Evolutionary conservation across 768 basidiomycete genomes (phyloP).

Genomic region (Amanita rubescens): DNA sequence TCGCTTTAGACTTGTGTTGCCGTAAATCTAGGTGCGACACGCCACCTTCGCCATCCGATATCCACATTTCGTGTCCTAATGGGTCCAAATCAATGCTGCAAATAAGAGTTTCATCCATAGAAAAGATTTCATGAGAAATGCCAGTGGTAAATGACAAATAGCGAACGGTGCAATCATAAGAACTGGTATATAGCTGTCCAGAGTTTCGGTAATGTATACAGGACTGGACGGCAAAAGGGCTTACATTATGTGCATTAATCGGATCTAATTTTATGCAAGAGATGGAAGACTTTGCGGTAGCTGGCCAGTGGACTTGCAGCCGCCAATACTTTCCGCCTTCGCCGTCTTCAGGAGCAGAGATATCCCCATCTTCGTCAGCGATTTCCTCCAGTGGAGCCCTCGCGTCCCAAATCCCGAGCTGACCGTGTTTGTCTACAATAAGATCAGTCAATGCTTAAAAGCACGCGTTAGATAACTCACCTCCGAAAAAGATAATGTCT

Average conservation of each 20-base stretch:
- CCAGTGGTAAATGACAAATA: slow-evolving; percentile 66
- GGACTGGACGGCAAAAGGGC: slow-evolving; percentile 11
- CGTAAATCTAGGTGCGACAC: slow-evolving; percentile 73
- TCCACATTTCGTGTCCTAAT: slow-evolving; percentile 75
- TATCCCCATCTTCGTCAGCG: slow-evolving; percentile 56
- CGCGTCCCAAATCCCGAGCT: slow-evolving; percentile 84
- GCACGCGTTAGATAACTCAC: slow-evolving; percentile 24
- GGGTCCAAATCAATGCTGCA: slow-evolving; percentile 65
- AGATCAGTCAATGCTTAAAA: not conserved
- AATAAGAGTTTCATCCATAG: slow-evolving; percentile 53
- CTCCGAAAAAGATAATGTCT: slow-evolving; percentile 85
- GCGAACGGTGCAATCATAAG: slow-evolving; percentile 78
- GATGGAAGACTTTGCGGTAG: slow-evolving; percentile 70
- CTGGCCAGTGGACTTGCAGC: slow-evolving; percentile 80
- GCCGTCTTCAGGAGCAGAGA: slow-evolving; percentile 26
- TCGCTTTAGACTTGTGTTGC: slow-evolving; percentile 44
- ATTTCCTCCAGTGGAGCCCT: slow-evolving; percentile 60
- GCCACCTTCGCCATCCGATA: slow-evolving; percentile 68
- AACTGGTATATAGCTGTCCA: slow-evolving; percentile 64
- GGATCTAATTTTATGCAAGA: slow-evolving; percentile 76
- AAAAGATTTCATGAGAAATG: slow-evolving; percentile 61
- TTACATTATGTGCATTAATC: slow-evolving; percentile 63
- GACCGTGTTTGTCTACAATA: slow-evolving; percentile 67
- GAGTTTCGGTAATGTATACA: not conserved
- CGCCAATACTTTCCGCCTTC: slow-evolving; percentile 78